These are phyloP conservation scores for Artemisia tridentata DNA, from an alignment of 129 eudicot genomes.

Conservation along the genomic window DNA sequence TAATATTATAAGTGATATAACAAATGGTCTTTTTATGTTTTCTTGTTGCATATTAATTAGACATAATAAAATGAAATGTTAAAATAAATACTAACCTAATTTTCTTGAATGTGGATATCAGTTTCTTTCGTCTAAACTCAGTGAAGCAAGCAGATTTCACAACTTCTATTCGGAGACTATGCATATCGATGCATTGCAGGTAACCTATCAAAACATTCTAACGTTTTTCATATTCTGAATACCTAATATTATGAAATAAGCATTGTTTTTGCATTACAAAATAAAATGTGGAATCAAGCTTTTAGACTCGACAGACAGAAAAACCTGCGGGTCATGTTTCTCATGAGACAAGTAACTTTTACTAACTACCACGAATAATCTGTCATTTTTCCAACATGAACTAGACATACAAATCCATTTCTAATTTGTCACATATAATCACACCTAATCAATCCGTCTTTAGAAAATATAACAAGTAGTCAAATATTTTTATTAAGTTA, in stretches of 20 bases:
- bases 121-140: slow-evolving; percentile 90
- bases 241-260: too few species aligned
- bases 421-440: too few species aligned
- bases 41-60: neutral
- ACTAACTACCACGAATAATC: too few species aligned
- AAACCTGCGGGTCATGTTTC: too few species aligned
- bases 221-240: neutral
- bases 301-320: too few species aligned
- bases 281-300: too few species aligned
- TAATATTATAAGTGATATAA: neutral
- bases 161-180: slow-evolving; percentile 58
- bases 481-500: neutral
- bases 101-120: slow-evolving; percentile 28
- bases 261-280: too few species aligned
- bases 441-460: too few species aligned
- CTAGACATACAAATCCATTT: neutral
- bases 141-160: slow-evolving; percentile 68
- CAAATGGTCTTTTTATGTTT: too few species aligned
- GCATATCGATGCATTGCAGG: slow-evolving; percentile 57
- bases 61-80: neutral
- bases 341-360: too few species aligned
- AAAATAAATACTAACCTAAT: neutral
- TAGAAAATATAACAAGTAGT: neutral
- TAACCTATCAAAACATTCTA: neutral
- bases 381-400: neutral